Evolutionary conservation across 495 filamentous ascomycete genomes (phyloP).

Genomic region (Cercophora scortea): DNA sequence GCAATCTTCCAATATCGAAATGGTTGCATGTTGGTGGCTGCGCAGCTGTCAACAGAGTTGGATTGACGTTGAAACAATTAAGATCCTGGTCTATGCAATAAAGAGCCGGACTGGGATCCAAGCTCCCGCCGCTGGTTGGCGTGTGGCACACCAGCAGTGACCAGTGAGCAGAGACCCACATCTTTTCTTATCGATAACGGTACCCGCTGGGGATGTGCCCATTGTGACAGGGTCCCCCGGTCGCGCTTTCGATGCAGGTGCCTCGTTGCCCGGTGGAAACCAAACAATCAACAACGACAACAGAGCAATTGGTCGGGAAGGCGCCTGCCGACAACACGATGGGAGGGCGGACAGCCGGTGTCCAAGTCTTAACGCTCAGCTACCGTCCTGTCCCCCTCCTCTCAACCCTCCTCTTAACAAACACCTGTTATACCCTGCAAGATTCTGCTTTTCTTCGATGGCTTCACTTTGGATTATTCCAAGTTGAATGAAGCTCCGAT

Average conservation of each 20-base stretch:
- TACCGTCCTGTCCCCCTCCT: neutral
- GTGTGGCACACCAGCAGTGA: no score
- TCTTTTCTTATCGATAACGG: no score
- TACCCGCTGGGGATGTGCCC: no score
- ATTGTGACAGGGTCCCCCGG: constrained; percentile 5
- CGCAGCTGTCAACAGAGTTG: no score
- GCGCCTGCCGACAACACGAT: constrained; percentile 12
- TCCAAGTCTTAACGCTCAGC: neutral
- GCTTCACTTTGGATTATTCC: neutral
- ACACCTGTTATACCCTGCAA: constrained; percentile 19
- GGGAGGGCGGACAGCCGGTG: neutral
- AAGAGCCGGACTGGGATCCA: no score
- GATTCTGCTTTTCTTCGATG: neutral
- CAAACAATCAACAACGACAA: constrained; percentile 20
- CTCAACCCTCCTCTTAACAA: neutral
- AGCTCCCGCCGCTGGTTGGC: no score
- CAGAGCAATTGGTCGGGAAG: constrained; percentile 14
- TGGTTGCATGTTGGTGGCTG: no score
- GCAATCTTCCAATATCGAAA: no score
- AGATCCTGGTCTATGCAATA: no score
- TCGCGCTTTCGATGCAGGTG: neutral
- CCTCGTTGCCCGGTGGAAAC: constrained; percentile 19
- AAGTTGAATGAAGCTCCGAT: neutral
- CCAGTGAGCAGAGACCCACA: no score
- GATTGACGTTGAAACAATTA: no score